A percentile compares a stretch with the other conserved stretches of the same genome.
These are phyloP conservation scores for Entomophthora muscae DNA, from an alignment of 371 early-diverging fungal species.

Conservation along the genomic window DNA sequence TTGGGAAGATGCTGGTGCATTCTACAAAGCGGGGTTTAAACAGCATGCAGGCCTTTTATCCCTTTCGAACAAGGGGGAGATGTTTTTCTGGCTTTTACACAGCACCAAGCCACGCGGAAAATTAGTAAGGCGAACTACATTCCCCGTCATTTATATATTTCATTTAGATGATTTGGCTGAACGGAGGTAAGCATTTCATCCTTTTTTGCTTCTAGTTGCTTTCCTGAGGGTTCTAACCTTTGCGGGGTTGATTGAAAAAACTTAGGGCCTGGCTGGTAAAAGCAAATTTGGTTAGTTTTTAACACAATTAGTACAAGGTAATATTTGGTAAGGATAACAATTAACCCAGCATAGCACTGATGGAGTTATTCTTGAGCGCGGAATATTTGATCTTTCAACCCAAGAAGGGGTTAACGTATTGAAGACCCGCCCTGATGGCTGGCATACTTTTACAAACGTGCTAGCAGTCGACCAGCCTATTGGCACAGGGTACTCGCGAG, in stretches of 20 bases:
- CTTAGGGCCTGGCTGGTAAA: slow-evolving; percentile 20
- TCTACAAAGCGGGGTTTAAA: too few relatives aligned
- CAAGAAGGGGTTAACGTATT: slow-evolving; percentile 27
- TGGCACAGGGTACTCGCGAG: slow-evolving; percentile 50
- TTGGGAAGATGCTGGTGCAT: too few relatives aligned
- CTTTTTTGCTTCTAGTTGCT: neutral
- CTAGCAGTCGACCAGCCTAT: slow-evolving; percentile 73
- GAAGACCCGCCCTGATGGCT: slow-evolving; percentile 31
- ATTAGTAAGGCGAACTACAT: too few relatives aligned
- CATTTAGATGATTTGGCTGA: slow-evolving; percentile 82
- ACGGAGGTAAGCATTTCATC: slow-evolving; percentile 35
- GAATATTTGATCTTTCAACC: slow-evolving; percentile 27
- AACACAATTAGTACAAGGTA: slow-evolving; percentile 22
- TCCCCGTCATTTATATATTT: too few relatives aligned
- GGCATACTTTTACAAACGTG: slow-evolving; percentile 52
- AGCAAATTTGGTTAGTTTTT: neutral
- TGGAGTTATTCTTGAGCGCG: slow-evolving; percentile 71
- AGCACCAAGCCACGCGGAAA: too few relatives aligned
- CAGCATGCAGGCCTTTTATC: too few relatives aligned
- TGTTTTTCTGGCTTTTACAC: too few relatives aligned
- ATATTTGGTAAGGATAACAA: slow-evolving; percentile 2
- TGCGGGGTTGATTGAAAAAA: neutral
- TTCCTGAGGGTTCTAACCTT: neutral
- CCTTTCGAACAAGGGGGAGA: too few relatives aligned
- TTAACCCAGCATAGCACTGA: slow-evolving; percentile 41